phyloP scores from a whole-genome alignment of 495 filamentous ascomycete species.

The Podospora pseudopauciseta region DNA sequence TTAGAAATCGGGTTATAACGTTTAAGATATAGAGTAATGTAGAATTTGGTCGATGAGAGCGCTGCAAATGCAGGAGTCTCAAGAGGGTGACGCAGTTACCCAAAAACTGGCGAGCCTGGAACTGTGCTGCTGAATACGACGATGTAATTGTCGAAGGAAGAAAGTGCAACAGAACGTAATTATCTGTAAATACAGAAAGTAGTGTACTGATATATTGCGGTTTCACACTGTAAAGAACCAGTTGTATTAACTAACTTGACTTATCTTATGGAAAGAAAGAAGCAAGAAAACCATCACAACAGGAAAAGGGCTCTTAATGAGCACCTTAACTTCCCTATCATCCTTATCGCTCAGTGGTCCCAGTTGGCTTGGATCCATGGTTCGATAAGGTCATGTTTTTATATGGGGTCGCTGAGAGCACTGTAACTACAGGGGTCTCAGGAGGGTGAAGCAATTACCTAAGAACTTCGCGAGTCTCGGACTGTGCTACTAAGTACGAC shows the following conservation, averaged over 20 bases:
- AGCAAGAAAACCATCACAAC: background rate
- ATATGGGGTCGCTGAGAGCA: no score
- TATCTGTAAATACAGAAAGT: background rate
- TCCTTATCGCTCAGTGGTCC: background rate
- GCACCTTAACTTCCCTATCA: background rate
- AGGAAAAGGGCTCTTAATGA: background rate
- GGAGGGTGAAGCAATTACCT: no score
- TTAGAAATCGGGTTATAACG: no score
- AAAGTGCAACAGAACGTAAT: background rate
- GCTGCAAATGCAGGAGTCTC: background rate
- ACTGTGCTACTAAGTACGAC: no score
- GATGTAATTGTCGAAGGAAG: background rate
- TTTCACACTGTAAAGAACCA: background rate
- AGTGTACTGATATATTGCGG: background rate
- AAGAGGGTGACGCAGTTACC: background rate
- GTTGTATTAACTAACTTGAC: background rate
- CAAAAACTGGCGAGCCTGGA: background rate
- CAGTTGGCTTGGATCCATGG: background rate
- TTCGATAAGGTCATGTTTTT: background rate
- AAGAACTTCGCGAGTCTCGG: no score
- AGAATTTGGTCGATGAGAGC: background rate
- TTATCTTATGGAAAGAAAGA: background rate
- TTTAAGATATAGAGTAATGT: no score
- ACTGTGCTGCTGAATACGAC: background rate
- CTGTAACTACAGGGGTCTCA: no score